Base-by-base conservation (phyloP, 441 rosid genomes). In the Mallotus japonicus region DNA sequence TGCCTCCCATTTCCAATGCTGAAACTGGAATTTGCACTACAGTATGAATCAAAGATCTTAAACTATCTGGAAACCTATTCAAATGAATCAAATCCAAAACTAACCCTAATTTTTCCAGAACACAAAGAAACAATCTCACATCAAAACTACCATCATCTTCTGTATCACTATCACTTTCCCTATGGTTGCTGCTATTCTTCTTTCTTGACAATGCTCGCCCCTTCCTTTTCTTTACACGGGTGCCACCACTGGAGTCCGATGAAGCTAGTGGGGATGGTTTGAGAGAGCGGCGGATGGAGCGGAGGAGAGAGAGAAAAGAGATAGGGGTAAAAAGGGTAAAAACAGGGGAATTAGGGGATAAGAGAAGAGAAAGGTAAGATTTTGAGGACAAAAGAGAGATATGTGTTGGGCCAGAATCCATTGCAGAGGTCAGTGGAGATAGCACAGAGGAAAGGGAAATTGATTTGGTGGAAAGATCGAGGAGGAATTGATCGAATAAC, bases 301-400 rank as follows among this genome's bases (percentile, higher is more conserved):
- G 89, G 24, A 94, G 90, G 11, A 94, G 83, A 16, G 94, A 85
- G 61, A 85, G 86, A 69, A 92, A 92, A 17, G 88, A 80, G 59
- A 95, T 71, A 1, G 99, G 99, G 50, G 90, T 87, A 75, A 92
- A 92, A 78, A 90, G 89, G 17, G 94, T 84, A 83, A 89, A 83
- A 65, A 88, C 94, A 19, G 96, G 93, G 61, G 97, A 88, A 59
- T 82, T 82, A 6, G 95, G 86, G 1, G 85, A 81, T 15, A 90
- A 89, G 53, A 94, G 87, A 65, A 92, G 82, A 56, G 85, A 80
- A 8, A 92, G 86, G 75, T 90, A 92, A 6, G 83, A 76, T 66
- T 83, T 81, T 68, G 97, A 88, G 47, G 94, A 88, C 17, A 78
- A 51, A n/a, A 95, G 89, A 8, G 90, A 87, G 22, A 84, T 57